A percentile compares a stretch with the other conserved stretches of the same genome.
Conservation (phyloP, 345 rosid genomes). For the Durio zibethinus region DNA sequence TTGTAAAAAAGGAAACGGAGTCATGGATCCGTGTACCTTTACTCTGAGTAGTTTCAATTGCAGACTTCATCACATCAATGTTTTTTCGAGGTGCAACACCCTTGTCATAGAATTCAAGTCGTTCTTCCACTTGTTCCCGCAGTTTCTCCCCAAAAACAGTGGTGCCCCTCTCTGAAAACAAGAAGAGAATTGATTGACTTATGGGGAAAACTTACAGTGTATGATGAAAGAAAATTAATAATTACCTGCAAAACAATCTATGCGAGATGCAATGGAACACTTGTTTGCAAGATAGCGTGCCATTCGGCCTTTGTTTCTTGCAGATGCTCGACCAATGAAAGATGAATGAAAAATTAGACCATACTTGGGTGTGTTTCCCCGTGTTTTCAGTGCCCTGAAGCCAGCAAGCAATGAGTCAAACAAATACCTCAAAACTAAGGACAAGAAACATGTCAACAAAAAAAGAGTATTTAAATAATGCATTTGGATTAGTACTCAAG, state of each 20-base stretch:
- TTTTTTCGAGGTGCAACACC: conserved; percentile 95
- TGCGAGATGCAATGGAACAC: conserved; percentile 91
- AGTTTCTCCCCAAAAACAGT: conserved; percentile 85
- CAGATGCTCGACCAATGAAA: conserved; percentile 84
- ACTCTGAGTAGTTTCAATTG: conserved; percentile 43
- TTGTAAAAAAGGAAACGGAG: background rate
- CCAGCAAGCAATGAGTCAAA: background rate
- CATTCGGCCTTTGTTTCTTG: conserved; percentile 91
- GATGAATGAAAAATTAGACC: conserved; percentile 95
- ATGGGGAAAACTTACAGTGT: background rate
- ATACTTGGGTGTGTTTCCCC: conserved; percentile 93
- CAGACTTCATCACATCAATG: conserved; percentile 90
- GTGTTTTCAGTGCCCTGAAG: conserved; percentile 84
- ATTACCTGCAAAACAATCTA: conserved; percentile 89
- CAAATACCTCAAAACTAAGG: background rate
- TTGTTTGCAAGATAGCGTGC: conserved; percentile 96
- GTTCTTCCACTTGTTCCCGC: conserved; percentile 90
- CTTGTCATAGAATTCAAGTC: conserved; percentile 88
- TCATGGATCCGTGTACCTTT: conserved; percentile 40
- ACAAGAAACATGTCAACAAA: background rate
- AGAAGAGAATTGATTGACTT: background rate
- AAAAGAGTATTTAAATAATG: background rate
- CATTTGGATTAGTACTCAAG: background rate
- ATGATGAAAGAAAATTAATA: background rate
- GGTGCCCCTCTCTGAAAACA: conserved; percentile 47